Conservation (phyloP, 169 alveolate species). For the Plasmodium knowlesi region DNA sequence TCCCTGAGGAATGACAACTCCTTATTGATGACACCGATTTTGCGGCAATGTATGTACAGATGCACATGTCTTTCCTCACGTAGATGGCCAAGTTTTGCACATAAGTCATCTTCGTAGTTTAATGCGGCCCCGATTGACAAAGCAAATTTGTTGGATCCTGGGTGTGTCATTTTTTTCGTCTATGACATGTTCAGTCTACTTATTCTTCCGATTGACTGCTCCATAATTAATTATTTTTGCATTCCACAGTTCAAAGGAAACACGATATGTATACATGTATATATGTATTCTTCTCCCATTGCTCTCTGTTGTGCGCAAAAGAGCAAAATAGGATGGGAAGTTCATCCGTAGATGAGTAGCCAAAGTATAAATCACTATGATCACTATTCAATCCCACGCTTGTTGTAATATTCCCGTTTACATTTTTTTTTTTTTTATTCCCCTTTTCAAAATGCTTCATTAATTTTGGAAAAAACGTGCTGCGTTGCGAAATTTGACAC, state of each 20-base stretch:
- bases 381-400: not conserved
- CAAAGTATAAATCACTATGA: not conserved
- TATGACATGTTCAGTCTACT: not conserved
- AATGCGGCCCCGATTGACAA: not conserved
- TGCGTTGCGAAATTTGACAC: constrained; percentile 73
- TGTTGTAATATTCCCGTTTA: not conserved
- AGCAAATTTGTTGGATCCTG: not conserved
- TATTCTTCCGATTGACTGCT: not conserved
- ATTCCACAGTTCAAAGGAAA: not conserved
- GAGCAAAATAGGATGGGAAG: not conserved
- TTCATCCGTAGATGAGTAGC: not conserved
- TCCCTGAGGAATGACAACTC: not conserved
- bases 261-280: not conserved
- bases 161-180: not conserved
- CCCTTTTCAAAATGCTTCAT: constrained; percentile 27
- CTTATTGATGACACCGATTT: not conserved
- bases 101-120: not conserved
- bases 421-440: not conserved
- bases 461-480: constrained; percentile 60
- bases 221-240: not conserved
- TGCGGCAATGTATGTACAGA: not conserved
- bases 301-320: not conserved
- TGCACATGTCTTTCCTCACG: not conserved
- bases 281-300: not conserved
- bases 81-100: not conserved